Conservation (phyloP, 371 early-diverging fungal species). For the Mortierella sp. region DNA sequence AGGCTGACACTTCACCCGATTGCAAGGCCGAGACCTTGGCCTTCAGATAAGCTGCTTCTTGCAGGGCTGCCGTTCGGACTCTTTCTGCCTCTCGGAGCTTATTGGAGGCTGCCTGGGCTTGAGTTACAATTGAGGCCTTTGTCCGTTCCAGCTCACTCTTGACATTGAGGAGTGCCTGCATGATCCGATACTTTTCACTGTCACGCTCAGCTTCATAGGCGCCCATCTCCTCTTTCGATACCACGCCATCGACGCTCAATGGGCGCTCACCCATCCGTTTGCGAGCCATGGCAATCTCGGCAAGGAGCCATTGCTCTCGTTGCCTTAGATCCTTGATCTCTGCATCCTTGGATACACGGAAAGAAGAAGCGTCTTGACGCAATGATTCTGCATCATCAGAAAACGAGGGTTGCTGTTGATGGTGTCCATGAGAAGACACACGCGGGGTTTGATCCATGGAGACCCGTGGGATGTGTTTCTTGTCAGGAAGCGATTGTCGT, state of each 20-base stretch:
- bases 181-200: constrained; percentile 43
- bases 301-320: constrained; percentile 49
- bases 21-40: constrained; percentile 58
- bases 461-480: no score
- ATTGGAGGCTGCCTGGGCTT: constrained; percentile 56
- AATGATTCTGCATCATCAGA: no score
- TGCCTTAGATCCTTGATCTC: constrained; percentile 42
- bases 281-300: constrained; percentile 46
- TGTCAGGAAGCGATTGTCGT: no score
- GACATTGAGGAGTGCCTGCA: constrained; percentile 36
- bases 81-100: constrained; percentile 63
- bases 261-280: constrained; percentile 33
- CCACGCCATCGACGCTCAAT: neutral
- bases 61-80: constrained; percentile 66
- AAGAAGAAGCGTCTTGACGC: no score
- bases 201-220: constrained; percentile 27
- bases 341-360: constrained; percentile 21
- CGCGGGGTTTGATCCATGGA: neutral
- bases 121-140: constrained; percentile 40
- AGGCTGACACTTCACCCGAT: constrained; percentile 49
- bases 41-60: constrained; percentile 70
- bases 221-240: constrained; percentile 5
- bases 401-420: neutral
- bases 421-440: constrained; percentile 6
- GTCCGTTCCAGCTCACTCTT: constrained; percentile 37